Evolutionary conservation across 2,329 filamentous ascomycete genomes (phyloP).

Genomic region (Fusarium hostae): DNA sequence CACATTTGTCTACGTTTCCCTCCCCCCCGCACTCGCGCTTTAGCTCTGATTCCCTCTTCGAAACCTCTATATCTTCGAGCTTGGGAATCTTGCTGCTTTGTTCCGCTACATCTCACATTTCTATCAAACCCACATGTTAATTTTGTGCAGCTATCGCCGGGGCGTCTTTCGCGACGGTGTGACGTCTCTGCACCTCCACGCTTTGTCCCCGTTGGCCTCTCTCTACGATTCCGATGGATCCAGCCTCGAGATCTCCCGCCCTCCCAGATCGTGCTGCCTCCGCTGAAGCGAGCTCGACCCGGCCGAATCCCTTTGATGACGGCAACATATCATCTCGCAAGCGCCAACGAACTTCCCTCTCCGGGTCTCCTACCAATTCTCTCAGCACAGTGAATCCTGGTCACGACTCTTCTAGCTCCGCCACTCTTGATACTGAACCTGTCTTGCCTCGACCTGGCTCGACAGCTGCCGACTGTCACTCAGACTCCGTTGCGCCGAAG

Average conservation of each 20-base stretch:
- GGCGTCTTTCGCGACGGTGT: slow-evolving; percentile 65
- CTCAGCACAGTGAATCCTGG: slow-evolving; percentile 55
- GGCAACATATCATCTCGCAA: slow-evolving; percentile 67
- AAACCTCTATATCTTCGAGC: slow-evolving; percentile 17
- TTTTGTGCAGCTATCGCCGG: slow-evolving; percentile 62
- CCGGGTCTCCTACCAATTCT: slow-evolving; percentile 65
- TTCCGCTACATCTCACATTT: slow-evolving; percentile 36
- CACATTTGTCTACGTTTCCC: slow-evolving; percentile 18
- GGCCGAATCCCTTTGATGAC: slow-evolving; percentile 73
- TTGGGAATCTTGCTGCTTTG: slow-evolving; percentile 32
- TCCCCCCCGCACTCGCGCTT: slow-evolving; percentile 6
- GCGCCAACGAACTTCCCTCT: slow-evolving; percentile 69
- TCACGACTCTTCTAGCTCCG: slow-evolving; percentile 48
- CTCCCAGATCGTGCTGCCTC: slow-evolving; percentile 69
- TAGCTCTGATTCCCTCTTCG: slow-evolving; percentile 25
- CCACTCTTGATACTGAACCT: slow-evolving; percentile 47
- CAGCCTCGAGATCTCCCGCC: slow-evolving; percentile 60
- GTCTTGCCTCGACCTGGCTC: slow-evolving; percentile 41
- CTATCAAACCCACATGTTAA: slow-evolving; percentile 66
- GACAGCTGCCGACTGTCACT: slow-evolving; percentile 47
- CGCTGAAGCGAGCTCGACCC: slow-evolving; percentile 70
- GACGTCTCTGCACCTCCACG: slow-evolving; percentile 60
- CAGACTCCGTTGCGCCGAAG: slow-evolving; percentile 57
- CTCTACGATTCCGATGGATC: slow-evolving; percentile 64
- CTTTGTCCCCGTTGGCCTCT: slow-evolving; percentile 50